Evolutionary conservation across 805 yeast species (phyloP), one percentile per base, ranked within the genome.

Genomic region (Yamadazyma ubonensis): DNA sequence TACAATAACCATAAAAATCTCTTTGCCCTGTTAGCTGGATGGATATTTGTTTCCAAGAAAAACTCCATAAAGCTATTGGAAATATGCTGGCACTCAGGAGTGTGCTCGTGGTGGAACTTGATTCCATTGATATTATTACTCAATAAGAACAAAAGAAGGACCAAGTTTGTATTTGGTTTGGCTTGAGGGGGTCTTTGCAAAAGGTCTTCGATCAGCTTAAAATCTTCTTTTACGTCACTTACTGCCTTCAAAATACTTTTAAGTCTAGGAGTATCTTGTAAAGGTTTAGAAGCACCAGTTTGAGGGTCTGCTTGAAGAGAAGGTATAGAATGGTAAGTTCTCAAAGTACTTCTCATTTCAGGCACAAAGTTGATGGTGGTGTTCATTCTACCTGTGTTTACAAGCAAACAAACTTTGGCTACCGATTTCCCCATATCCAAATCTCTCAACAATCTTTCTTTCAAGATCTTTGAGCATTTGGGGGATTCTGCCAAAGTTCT

Each of bases 271-370:
- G 98, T 93, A 56, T 91, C 98, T 63, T 91, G 98, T 28, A 91
- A 69, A 42, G 88, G 93, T 57, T 85, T 87, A 33, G 66, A 53
- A 33, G 70, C 50, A 22, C 61, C 72, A 54, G 63, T 54, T 38
- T 71, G 76, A 12, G 83, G 73, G 42, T 76, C 78, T 2, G 83
- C 79, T 58, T 91, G 97, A 30, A 91, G 68, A 8, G 89, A 79
- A 0, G 99, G 99, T 23, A 91, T 87, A 9, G 96, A 85, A 63
- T 91, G 97, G 57, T 86, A 91, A 0, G 97, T 90, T 54, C 99
- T 73, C 46, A 91, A 71, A 49, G 89, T 91, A 0, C 96, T 87
- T 51, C 88, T 83, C 98, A 91, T 91, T 55, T 89, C 97, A 16
- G 95, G 87, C 41, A 88, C 96, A 57, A 91, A 85, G 63, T 91